Conservation (phyloP, 2,329 filamentous ascomycete species). For the Xylariaceae sp. region DNA sequence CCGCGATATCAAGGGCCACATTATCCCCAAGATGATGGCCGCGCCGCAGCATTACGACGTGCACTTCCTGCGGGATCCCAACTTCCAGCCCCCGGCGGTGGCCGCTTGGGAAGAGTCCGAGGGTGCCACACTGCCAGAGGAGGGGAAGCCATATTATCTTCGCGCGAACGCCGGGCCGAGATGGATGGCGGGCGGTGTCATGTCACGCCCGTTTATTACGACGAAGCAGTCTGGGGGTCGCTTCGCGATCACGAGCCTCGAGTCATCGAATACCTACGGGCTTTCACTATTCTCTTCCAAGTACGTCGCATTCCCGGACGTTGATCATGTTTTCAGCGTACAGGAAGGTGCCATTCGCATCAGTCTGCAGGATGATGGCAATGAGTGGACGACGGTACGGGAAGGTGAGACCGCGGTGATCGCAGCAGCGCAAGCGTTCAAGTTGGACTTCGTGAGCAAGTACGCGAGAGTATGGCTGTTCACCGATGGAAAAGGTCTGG, state of each 20-base stretch:
- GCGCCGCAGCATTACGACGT: conserved; percentile 54
- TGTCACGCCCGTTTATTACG: conserved; percentile 44
- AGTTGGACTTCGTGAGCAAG: conserved; percentile 38
- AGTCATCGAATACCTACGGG: conserved; percentile 20
- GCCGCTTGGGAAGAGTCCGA: conserved; percentile 38
- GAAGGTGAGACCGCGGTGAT: conserved; percentile 47
- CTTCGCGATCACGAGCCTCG: conserved; percentile 51
- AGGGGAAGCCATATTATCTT: conserved; percentile 44
- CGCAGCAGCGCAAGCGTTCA: conserved; percentile 41
- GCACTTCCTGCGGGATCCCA: conserved; percentile 40
- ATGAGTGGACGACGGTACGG: conserved; percentile 29
- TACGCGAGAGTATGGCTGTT: conserved; percentile 45
- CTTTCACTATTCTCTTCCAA: conserved; percentile 7
- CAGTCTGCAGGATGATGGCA: conserved; percentile 26
- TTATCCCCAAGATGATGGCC: conserved; percentile 50
- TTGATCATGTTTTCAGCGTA: conserved; percentile 50
- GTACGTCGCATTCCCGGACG: conserved; percentile 38
- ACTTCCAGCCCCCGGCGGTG: conserved; percentile 36
- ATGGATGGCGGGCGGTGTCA: conserved; percentile 40
- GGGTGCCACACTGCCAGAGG: conserved; percentile 33
- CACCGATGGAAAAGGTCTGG: conserved; percentile 45
- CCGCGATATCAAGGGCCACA: conserved; percentile 46
- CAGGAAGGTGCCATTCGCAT: conserved; percentile 42
- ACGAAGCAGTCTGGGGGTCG: conserved; percentile 41
- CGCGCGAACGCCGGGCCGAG: conserved; percentile 44